Conservation (phyloP, 139 green algal genomes). For the Ettlia oleoabundans region DNA sequence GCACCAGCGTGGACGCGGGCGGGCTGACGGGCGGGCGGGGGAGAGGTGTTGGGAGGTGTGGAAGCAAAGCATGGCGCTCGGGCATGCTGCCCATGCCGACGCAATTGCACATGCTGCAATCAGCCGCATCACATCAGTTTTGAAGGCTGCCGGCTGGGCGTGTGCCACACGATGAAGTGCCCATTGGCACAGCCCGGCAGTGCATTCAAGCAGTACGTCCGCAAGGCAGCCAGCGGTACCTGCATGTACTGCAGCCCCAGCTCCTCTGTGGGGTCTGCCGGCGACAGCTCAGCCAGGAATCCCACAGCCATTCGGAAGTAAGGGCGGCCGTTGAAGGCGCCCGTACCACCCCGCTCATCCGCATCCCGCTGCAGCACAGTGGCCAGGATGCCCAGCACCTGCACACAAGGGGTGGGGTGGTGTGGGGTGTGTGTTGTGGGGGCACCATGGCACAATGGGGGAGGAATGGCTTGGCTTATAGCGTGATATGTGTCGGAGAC, state of each 20-base stretch:
- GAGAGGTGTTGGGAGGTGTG: not conserved
- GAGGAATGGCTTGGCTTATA: no score
- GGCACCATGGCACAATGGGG: no score
- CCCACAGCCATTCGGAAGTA: slow-evolving; percentile 94
- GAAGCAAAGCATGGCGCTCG: not conserved
- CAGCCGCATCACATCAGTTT: no score
- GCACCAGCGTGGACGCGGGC: no score
- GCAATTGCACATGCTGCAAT: not conserved
- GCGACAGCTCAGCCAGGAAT: slow-evolving; percentile 83
- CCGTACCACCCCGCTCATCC: slow-evolving; percentile 39
- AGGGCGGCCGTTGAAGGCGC: slow-evolving; percentile 89
- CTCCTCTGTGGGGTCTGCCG: slow-evolving; percentile 47
- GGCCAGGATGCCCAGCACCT: slow-evolving; percentile 79
- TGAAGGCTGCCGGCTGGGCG: no score
- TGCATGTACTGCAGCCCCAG: slow-evolving; percentile 60
- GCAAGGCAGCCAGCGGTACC: not conserved
- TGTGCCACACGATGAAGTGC: no score
- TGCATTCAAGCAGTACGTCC: not conserved
- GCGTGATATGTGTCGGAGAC: no score
- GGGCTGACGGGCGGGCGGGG: not conserved
- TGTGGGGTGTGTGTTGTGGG: no score
- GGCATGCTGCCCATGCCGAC: not conserved
- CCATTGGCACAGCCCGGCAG: not conserved
- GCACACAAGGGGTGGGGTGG: no score
- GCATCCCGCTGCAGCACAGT: slow-evolving; percentile 55